Evolutionary conservation across 1,139 yeast genomes (phyloP).

Genomic region (Saccharomyces hybrid): DNA sequence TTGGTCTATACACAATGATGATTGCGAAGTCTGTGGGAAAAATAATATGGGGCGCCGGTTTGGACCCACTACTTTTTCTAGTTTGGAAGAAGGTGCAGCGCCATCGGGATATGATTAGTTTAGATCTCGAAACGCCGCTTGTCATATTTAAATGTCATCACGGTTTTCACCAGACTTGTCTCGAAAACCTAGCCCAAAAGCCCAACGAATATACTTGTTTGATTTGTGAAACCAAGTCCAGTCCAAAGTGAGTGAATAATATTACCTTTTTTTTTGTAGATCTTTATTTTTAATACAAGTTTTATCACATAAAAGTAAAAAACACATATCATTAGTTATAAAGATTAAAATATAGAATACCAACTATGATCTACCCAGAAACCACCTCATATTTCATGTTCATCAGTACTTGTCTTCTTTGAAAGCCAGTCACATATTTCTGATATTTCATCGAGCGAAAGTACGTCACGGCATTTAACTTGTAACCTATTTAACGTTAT

Average conservation of each 20-base stretch:
- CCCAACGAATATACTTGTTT: constrained; percentile 18
- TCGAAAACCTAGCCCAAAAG: constrained; percentile 40
- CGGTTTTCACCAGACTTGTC: constrained; percentile 60
- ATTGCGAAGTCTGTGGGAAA: constrained; percentile 69
- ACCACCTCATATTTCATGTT: constrained; percentile 39
- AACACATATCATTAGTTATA: neutral
- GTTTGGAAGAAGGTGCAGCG: constrained; percentile 38
- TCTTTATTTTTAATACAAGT: neutral
- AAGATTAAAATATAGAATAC: constrained; percentile 34
- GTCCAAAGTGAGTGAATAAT: neutral
- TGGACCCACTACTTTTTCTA: constrained; percentile 37
- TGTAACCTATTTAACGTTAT: constrained; percentile 37
- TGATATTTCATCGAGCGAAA: constrained; percentile 43
- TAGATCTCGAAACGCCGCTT: constrained; percentile 15
- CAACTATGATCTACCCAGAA: constrained; percentile 46
- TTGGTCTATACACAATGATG: constrained; percentile 47
- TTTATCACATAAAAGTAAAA: neutral
- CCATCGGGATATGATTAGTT: neutral
- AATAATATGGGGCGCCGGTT: constrained; percentile 55
- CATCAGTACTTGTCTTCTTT: constrained; percentile 37
- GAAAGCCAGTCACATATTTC: constrained; percentile 53
- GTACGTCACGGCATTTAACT: constrained; percentile 37
- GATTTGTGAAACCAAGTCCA: constrained; percentile 9
- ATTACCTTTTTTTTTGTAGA: neutral
- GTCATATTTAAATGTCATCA: constrained; percentile 53